Evolutionary conservation across 2,329 filamentous ascomycete species (phyloP).

Genomic region (Rhynchosporium agropyri): DNA sequence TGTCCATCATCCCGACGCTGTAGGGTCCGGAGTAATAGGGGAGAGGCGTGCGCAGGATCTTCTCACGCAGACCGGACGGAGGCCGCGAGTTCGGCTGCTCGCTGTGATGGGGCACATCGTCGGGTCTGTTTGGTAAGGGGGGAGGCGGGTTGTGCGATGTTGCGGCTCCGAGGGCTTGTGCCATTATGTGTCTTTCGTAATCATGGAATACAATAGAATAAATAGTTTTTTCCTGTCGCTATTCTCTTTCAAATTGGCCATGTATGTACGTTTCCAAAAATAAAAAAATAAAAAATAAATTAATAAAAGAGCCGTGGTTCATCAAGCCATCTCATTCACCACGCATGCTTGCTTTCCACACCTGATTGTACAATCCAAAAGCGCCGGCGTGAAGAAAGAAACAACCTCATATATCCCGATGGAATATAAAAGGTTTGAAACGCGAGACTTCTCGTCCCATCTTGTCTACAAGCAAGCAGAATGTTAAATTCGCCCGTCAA

Average conservation of each 20-base stretch:
- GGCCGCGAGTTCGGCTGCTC: constrained; percentile 49
- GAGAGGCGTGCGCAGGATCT: constrained; percentile 48
- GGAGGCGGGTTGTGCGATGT: background rate
- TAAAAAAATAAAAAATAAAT: no score
- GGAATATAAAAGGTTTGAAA: background rate
- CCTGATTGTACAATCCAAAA: background rate
- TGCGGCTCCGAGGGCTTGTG: background rate
- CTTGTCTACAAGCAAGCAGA: no score
- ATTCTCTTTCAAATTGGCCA: no score
- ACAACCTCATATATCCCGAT: background rate
- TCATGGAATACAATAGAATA: no score
- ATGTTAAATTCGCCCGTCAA: no score
- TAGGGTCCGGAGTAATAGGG: constrained; percentile 57
- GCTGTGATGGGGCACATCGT: constrained; percentile 24
- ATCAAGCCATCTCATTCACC: background rate
- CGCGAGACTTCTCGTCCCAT: background rate
- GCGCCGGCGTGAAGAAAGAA: background rate
- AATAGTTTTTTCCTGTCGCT: background rate
- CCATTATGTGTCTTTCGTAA: background rate
- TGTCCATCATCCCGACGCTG: constrained; percentile 55
- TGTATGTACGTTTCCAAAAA: no score
- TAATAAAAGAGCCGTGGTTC: background rate
- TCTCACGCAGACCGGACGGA: constrained; percentile 51
- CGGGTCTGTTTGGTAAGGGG: constrained; percentile 20
- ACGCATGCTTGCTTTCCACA: background rate